Conservation (phyloP, 1,284 basidiomycete genomes). For the Austroboletus rostrupii region DNA sequence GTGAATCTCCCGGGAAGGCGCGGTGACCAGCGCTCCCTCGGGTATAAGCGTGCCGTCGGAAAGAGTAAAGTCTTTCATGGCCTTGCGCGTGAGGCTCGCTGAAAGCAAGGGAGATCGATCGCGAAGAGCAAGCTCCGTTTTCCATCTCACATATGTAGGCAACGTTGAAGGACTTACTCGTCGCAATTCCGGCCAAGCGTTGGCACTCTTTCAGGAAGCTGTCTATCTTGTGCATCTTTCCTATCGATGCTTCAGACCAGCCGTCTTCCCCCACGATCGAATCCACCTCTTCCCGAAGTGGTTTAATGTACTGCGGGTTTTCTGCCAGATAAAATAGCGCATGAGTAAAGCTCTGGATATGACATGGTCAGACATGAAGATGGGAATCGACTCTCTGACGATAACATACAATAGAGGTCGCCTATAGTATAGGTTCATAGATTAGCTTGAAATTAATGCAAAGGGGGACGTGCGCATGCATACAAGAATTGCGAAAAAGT, state of each 20-base stretch:
- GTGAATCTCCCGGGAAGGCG: background rate
- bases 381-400: background rate
- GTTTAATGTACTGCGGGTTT: conserved; percentile 34
- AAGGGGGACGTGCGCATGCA: background rate
- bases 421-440: conserved; percentile 1
- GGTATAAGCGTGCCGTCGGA: background rate
- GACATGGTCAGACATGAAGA: background rate
- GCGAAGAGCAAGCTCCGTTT: background rate
- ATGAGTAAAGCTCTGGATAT: conserved; percentile 31
- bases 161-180: conserved; percentile 18
- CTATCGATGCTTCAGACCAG: conserved; percentile 39
- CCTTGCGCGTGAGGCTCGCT: background rate
- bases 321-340: conserved; percentile 35
- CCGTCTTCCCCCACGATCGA: conserved; percentile 28
- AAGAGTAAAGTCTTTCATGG: background rate
- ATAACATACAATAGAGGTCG: conserved; percentile 7
- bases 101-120: background rate
- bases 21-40: background rate
- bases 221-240: conserved; percentile 41
- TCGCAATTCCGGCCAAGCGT: conserved; percentile 28
- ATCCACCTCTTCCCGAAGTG: conserved; percentile 43
- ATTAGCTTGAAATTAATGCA: background rate
- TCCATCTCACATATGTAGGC: background rate
- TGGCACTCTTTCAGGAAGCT: conserved; percentile 44
- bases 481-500: conserved; percentile 38